Conservation (phyloP, 176 grass and related monocot genomes). For the Rhipidocladum racemiflorum region DNA sequence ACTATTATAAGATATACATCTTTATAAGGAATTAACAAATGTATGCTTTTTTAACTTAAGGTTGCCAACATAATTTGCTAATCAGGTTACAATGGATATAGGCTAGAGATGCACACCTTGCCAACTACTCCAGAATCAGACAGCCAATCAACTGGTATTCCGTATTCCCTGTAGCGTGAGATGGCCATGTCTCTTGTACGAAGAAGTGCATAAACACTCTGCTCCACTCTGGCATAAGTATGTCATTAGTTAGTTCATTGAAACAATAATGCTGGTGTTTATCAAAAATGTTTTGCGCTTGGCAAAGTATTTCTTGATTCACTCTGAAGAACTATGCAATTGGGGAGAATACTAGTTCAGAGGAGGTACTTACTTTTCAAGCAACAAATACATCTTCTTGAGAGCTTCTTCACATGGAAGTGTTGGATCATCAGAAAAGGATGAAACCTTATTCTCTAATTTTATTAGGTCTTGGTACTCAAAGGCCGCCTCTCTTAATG, state of each 20-base stretch:
- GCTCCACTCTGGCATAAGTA: conserved; percentile 69
- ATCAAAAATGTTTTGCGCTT: background rate
- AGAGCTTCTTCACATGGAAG: conserved; percentile 78
- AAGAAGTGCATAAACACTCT: conserved; percentile 86
- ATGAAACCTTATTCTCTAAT: conserved; percentile 63
- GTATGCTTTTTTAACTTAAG: background rate
- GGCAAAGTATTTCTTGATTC: background rate
- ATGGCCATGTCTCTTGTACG: conserved; percentile 85
- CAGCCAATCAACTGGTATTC: conserved; percentile 86
- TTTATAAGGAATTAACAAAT: background rate
- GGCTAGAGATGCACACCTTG: conserved; percentile 56
- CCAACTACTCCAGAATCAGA: conserved; percentile 83
- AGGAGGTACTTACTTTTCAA: conserved; percentile 69
- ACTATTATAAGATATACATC: background rate
- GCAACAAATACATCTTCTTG: conserved; percentile 95
- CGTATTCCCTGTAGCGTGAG: conserved; percentile 78
- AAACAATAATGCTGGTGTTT: background rate
- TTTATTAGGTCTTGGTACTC: conserved; percentile 79
- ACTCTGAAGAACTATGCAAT: background rate
- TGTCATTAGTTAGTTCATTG: background rate
- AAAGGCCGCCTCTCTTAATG: conserved; percentile 75
- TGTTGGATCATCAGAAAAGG: conserved; percentile 63
- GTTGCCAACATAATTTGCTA: background rate
- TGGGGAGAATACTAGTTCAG: conserved; percentile 16
- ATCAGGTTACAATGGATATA: background rate